These are phyloP conservation scores for Aspergillus jensenii DNA, from an alignment of 2,329 filamentous ascomycete species.

Conservation along the genomic window DNA sequence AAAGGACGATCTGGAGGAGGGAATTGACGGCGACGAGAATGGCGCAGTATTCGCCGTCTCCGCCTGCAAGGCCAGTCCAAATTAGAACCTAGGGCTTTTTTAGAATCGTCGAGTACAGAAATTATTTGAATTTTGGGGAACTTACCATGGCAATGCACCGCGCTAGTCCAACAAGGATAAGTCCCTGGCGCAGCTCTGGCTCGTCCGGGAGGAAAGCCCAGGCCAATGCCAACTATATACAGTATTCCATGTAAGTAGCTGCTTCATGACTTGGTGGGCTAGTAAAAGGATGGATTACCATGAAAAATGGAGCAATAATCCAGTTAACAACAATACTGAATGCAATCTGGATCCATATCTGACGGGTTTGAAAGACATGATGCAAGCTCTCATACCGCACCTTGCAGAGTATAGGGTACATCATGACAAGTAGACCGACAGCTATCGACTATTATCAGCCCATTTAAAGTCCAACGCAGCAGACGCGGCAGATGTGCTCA, in stretches of 20 bases:
- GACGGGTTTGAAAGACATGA: slow-evolving; percentile 69
- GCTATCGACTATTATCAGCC: slow-evolving; percentile 48
- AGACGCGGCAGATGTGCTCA: slow-evolving; percentile 27
- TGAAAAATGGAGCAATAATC: slow-evolving; percentile 77
- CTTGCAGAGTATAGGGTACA: slow-evolving; percentile 91
- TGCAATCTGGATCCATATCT: slow-evolving; percentile 73
- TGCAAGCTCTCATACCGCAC: slow-evolving; percentile 76
- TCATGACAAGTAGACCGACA: slow-evolving; percentile 81
- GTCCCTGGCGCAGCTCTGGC: slow-evolving; percentile 56
- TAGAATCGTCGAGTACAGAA: background rate
- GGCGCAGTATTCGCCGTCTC: slow-evolving; percentile 78
- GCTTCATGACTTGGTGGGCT: background rate
- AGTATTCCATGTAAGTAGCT: background rate
- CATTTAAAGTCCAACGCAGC: background rate
- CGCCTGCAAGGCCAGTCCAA: slow-evolving; percentile 75
- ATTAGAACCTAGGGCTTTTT: slow-evolving; percentile 56
- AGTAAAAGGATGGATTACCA: slow-evolving; percentile 54
- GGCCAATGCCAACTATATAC: slow-evolving; percentile 45
- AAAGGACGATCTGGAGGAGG: slow-evolving; percentile 72
- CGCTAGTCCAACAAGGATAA: slow-evolving; percentile 80
- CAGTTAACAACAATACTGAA: slow-evolving; percentile 79
- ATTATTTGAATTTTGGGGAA: background rate
- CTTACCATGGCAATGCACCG: slow-evolving; percentile 83
- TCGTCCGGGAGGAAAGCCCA: slow-evolving; percentile 57
- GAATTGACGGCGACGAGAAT: slow-evolving; percentile 77